A percentile compares a stretch with the other conserved stretches of the same genome.
Evolutionary conservation across 2,329 filamentous ascomycete genomes (phyloP).

Genomic region (Aspergillus japonicus): DNA sequence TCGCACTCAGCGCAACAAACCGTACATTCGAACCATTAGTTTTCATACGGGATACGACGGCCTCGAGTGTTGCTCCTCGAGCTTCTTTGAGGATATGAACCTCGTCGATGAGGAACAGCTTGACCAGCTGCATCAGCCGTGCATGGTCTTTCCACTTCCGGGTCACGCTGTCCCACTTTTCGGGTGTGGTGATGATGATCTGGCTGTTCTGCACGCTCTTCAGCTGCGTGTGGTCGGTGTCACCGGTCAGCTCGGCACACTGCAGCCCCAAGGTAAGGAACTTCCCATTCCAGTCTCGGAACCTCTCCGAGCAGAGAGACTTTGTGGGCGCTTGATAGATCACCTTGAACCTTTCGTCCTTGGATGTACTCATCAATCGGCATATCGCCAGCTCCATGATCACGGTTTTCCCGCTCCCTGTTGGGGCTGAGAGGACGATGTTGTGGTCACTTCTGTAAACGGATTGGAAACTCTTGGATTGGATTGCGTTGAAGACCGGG

Average conservation of each 20-base stretch:
- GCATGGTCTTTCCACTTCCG: constrained; percentile 81
- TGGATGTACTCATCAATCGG: constrained; percentile 59
- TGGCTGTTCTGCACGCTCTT: constrained; percentile 69
- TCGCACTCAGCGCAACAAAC: constrained; percentile 79
- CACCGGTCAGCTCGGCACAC: constrained; percentile 78
- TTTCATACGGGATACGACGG: constrained; percentile 85
- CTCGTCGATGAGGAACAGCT: constrained; percentile 81
- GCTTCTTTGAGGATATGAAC: constrained; percentile 81
- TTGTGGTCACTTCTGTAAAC: constrained; percentile 71
- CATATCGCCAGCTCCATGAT: constrained; percentile 81
- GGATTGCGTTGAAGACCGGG: constrained; percentile 74
- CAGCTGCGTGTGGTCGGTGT: constrained; percentile 68
- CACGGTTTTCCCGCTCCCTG: constrained; percentile 81
- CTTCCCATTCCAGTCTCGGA: constrained; percentile 74
- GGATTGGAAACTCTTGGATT: constrained; percentile 72
- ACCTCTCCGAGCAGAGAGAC: constrained; percentile 73
- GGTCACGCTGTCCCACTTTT: constrained; percentile 90
- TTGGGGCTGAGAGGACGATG: constrained; percentile 76
- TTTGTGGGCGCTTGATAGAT: constrained; percentile 85
- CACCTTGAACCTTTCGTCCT: constrained; percentile 68
- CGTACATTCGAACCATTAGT: constrained; percentile 71
- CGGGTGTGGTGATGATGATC: constrained; percentile 83
- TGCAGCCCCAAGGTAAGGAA: constrained; percentile 66
- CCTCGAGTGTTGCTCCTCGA: constrained; percentile 76
- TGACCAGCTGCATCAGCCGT: constrained; percentile 70